Base-by-base conservation (phyloP, 495 filamentous ascomycete species). In the Xylaria telfairii region DNA sequence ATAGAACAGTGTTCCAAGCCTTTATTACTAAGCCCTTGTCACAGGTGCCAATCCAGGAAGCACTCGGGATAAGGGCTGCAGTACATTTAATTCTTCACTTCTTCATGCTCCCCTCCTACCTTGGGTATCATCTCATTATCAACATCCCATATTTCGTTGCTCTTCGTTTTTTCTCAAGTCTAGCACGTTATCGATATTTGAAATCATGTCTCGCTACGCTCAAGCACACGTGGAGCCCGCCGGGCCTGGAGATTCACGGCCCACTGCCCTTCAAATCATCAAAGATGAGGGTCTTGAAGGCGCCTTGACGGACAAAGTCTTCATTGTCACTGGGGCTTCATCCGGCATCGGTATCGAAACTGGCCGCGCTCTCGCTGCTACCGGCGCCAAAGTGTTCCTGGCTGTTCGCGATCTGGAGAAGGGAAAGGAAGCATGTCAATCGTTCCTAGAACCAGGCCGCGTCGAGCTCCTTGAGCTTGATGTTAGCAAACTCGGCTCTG, bases 311-410 rank as follows among this genome's bases (percentile, higher is more conserved):
- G 84, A 76, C 70, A 86, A 87, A 74, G 79, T 83, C 41, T 77
- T 86, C 65, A 30, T 88, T 46, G 79, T 88, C 59, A 88, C 86
- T 2, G 86, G 87, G 17, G 73, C 73, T n/a, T 82, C 83, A 8
- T 80, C 82, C 1, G 87, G 87, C 15, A 85, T 90, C 53, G 87
- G 87, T 4, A 75, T 87, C 67, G 82, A 86, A 69, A 88, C 86
- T 1, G 83, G 79, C 13, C 76, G 81, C 17, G 84, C 86, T 0
- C 63, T 88, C 3, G 69, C 70, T 44, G 70, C 76, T 17, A 88
- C 87, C 0, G 87, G 86, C 4, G 86, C 83, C 5, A 82, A 75
- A 9, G 61, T 88, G 2, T 87, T 78, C 73, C 74, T 85, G 1
- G 80, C 81, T 2, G 84, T 73, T 9, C 79, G 86, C 0, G 71